A percentile compares a stretch with the other conserved stretches of the same genome.
Evolutionary conservation across 2,329 filamentous ascomycete species (phyloP).

Genomic region (Phyllosticta citribraziliensis): DNA sequence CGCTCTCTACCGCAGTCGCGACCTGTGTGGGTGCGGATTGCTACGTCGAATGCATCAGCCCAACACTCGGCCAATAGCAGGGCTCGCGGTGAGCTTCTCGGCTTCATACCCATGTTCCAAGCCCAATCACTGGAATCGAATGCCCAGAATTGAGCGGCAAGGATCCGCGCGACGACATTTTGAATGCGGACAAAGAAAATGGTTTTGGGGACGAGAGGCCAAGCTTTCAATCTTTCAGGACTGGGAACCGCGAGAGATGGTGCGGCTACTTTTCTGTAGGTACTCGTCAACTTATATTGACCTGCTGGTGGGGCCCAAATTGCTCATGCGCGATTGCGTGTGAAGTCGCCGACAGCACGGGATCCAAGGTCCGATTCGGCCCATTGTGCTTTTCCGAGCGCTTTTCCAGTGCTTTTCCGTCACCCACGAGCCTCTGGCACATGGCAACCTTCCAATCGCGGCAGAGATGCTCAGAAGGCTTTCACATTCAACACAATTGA

Average conservation of each 20-base stretch:
- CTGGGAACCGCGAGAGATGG: neutral
- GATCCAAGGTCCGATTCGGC: neutral
- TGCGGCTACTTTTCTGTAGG: neutral
- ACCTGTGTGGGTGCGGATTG: conserved; percentile 9
- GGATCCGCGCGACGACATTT: conserved; percentile 5
- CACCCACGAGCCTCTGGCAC: neutral
- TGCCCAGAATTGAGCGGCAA: conserved; percentile 9
- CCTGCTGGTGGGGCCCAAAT: neutral
- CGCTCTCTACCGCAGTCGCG: conserved; percentile 1
- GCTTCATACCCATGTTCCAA: conserved; percentile 5
- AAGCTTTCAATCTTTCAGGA: neutral
- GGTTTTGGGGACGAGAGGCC: neutral
- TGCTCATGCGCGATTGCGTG: neutral
- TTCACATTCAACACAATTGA: neutral
- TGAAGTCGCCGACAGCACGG: neutral
- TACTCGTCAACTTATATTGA: neutral
- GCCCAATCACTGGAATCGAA: conserved; percentile 4
- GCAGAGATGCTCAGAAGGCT: neutral
- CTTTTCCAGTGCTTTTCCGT: neutral
- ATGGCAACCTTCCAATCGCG: neutral
- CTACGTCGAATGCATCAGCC: neutral
- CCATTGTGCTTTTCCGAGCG: neutral
- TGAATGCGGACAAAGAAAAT: neutral
- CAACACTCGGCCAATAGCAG: neutral
- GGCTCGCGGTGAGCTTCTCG: neutral